These are phyloP conservation scores for Tylopilus sp. DNA, from an alignment of 768 basidiomycete genomes.

Conservation along the genomic window DNA sequence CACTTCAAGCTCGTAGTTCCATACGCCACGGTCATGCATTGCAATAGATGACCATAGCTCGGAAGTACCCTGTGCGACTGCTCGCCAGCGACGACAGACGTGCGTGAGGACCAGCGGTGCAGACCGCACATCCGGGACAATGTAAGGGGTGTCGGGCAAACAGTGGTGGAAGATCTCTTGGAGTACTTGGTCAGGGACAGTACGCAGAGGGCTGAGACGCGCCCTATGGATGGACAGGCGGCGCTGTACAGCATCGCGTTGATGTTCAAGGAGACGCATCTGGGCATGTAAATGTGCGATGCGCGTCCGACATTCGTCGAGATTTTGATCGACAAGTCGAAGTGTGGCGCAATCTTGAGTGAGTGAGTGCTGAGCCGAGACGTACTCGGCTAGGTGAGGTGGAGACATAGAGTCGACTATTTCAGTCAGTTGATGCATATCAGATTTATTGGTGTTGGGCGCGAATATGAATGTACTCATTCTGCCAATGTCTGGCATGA, in stretches of 20 bases:
- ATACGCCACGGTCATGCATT: constrained; percentile 27
- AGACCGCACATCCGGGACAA: constrained; percentile 16
- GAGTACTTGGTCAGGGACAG: constrained; percentile 30
- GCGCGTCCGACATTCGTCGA: constrained; percentile 17
- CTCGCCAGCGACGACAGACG: constrained; percentile 33
- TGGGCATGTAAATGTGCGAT: constrained; percentile 13
- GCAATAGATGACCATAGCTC: constrained; percentile 32
- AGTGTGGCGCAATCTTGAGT: constrained; percentile 15
- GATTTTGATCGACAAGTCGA: constrained; percentile 11
- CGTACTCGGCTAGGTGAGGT: constrained; percentile 17
- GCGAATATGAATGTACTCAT: neutral
- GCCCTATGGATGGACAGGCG: constrained; percentile 24
- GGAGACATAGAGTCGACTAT: constrained; percentile 23
- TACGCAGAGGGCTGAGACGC: constrained; percentile 27
- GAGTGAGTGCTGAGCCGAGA: constrained; percentile 19
- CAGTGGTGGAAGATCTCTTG: constrained; percentile 32
- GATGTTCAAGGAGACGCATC: constrained; percentile 17
- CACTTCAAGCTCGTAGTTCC: constrained; percentile 27
- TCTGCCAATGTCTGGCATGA: neutral
- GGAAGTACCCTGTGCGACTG: constrained; percentile 26
- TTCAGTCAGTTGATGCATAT: neutral
- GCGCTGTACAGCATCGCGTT: constrained; percentile 15
- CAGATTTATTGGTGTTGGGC: neutral
- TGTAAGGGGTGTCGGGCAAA: constrained; percentile 21
- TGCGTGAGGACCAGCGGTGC: constrained; percentile 34